These are phyloP conservation scores for Babesia bigemina DNA, from an alignment of 169 alveolate species.

Conservation along the genomic window DNA sequence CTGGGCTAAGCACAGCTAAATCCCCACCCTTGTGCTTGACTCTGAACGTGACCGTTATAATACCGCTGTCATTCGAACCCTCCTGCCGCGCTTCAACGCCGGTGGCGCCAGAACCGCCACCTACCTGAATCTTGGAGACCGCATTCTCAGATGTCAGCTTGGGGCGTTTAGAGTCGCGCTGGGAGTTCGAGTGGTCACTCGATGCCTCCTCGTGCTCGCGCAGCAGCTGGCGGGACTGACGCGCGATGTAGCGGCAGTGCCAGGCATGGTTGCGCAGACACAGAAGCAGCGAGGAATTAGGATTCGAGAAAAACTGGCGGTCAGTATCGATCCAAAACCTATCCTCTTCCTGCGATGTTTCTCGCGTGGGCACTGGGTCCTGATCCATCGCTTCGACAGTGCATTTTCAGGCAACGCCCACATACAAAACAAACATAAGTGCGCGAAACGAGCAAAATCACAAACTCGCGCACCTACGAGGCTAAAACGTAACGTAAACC, in stretches of 20 bases:
- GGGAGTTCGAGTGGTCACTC: neutral
- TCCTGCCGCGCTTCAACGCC: neutral
- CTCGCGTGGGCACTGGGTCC: slow-evolving; percentile 24
- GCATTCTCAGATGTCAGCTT: neutral
- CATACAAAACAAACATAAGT: neutral
- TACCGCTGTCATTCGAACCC: neutral
- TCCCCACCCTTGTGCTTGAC: slow-evolving; percentile 17
- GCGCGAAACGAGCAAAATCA: neutral
- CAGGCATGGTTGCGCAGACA: slow-evolving; percentile 65
- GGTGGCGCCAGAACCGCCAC: neutral
- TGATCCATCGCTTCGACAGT: slow-evolving; percentile 30
- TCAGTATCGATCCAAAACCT: slow-evolving; percentile 64
- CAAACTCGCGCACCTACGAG: neutral
- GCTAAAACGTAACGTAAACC: neutral
- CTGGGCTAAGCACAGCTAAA: neutral
- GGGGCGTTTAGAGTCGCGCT: slow-evolving; percentile 2
- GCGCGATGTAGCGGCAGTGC: slow-evolving; percentile 61
- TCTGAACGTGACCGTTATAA: slow-evolving; percentile 4
- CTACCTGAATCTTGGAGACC: neutral
- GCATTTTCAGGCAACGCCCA: slow-evolving; percentile 29
- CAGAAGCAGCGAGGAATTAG: slow-evolving; percentile 45
- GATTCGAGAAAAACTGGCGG: slow-evolving; percentile 56
- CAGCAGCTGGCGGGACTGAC: slow-evolving; percentile 28
- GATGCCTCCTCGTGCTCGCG: slow-evolving; percentile 22
- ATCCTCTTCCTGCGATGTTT: slow-evolving; percentile 66